These are phyloP conservation scores for Polyplosphaeria fusca DNA, from an alignment of 495 filamentous ascomycete species.

Conservation along the genomic window DNA sequence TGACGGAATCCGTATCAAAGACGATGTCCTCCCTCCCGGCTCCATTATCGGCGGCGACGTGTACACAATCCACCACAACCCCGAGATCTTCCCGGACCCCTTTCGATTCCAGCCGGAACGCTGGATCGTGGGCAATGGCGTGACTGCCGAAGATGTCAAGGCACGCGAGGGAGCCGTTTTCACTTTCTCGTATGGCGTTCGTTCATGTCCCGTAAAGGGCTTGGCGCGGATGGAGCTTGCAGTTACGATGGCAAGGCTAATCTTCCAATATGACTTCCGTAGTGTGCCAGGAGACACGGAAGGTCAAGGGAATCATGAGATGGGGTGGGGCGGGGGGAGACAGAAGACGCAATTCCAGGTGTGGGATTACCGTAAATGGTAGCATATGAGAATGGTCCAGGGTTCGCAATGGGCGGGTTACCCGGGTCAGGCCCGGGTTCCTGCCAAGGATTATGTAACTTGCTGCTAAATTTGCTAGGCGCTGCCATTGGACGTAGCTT, in stretches of 20 bases:
- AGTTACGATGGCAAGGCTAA: conserved; percentile 11
- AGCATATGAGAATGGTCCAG: conserved; percentile 11
- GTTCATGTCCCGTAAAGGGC: conserved; percentile 7
- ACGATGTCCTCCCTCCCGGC: not conserved
- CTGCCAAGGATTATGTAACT: too few species aligned
- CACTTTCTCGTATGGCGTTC: conserved; percentile 10
- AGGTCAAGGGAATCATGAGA: conserved; percentile 2
- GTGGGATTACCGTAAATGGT: conserved; percentile 17
- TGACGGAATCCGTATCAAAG: conserved; percentile 4
- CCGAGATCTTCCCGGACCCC: conserved; percentile 4
- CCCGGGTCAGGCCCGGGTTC: too few species aligned
- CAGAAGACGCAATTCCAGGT: conserved; percentile 13
- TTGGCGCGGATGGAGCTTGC: conserved; percentile 10
- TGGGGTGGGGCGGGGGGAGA: conserved; percentile 13
- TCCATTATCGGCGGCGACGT: not conserved
- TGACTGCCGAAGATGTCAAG: conserved; percentile 9
- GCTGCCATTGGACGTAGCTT: too few species aligned
- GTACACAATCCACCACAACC: conserved; percentile 14
- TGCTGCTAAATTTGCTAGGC: too few species aligned
- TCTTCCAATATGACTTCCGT: conserved; percentile 12
- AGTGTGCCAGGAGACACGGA: conserved; percentile 1
- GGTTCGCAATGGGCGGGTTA: too few species aligned
- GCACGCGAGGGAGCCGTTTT: conserved; percentile 9
- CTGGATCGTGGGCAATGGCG: conserved; percentile 15
- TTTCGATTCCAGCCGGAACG: conserved; percentile 17